phyloP scores from a whole-genome alignment of 2,329 filamentous ascomycete species.

The Sodiomyces alkalinus region DNA sequence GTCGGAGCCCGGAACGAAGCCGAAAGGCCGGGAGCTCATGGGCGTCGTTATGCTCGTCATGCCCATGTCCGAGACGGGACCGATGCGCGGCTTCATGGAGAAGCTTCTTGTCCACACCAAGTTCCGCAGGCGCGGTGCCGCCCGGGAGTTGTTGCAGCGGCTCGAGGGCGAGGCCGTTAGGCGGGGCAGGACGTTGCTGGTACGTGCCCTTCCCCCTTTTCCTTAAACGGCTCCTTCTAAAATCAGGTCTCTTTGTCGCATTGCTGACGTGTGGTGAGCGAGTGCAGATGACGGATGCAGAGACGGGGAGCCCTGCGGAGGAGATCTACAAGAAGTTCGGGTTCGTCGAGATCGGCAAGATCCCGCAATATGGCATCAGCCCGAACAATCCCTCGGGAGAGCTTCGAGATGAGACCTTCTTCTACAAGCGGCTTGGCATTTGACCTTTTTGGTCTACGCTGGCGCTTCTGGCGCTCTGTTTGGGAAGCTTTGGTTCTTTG shows the following conservation, averaged over 20 bases:
- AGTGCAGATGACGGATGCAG: constrained; percentile 37
- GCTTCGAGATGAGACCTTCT: constrained; percentile 36
- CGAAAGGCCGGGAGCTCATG: constrained; percentile 29
- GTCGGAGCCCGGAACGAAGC: constrained; percentile 15
- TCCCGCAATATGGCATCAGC: constrained; percentile 37
- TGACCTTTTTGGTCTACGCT: no score
- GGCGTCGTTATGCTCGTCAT: constrained; percentile 40
- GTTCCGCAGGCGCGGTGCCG: constrained; percentile 34
- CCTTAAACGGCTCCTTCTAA: not conserved
- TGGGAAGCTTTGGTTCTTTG: no score
- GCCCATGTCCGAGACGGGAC: constrained; percentile 37
- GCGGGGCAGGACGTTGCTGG: constrained; percentile 35
- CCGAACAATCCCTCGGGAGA: constrained; percentile 23
- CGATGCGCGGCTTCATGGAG: constrained; percentile 38
- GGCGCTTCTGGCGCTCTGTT: not conserved
- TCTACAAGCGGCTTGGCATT: constrained; percentile 49
- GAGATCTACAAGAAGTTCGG: constrained; percentile 38
- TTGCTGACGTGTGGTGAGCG: no score
- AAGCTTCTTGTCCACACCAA: constrained; percentile 40
- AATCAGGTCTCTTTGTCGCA: no score
- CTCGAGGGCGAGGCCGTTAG: constrained; percentile 37
- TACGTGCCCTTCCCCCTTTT: constrained; percentile 19
- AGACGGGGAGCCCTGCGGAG: constrained; percentile 35
- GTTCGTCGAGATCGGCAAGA: constrained; percentile 37
- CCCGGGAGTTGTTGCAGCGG: constrained; percentile 32